These are phyloP conservation scores for Saururus chinensis DNA, from an alignment of 164 flowering plant species.

Conservation along the genomic window DNA sequence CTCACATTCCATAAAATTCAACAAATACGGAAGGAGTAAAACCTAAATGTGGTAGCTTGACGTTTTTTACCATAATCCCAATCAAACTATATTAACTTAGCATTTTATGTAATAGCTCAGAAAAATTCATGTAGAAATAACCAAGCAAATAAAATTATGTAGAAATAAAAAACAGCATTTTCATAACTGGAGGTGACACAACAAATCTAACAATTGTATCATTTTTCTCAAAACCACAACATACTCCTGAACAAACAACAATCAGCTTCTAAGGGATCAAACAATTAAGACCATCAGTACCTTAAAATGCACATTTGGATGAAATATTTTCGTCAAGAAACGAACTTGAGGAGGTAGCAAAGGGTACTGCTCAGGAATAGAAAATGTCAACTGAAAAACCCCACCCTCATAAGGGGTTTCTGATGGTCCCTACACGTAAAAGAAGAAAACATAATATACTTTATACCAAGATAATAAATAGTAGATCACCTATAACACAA, in stretches of 20 bases:
- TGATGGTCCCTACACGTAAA: slow-evolving; percentile 64
- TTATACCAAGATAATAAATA: not conserved
- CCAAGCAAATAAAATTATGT: too few relatives aligned
- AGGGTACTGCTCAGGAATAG: slow-evolving; percentile 96
- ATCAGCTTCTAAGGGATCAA: not conserved
- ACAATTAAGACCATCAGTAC: slow-evolving; percentile 19
- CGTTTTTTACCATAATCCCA: too few relatives aligned
- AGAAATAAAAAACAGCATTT: too few relatives aligned
- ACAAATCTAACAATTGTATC: too few relatives aligned
- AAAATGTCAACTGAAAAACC: slow-evolving; percentile 86
- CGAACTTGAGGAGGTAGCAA: slow-evolving; percentile 97
- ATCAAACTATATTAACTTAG: too few relatives aligned
- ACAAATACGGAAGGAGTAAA: too few relatives aligned
- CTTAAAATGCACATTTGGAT: slow-evolving; percentile 99
- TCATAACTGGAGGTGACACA: not conserved
- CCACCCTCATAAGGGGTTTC: slow-evolving; percentile 98
- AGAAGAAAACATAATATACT: not conserved
- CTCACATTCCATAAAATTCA: too few relatives aligned
- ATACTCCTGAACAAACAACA: not conserved
- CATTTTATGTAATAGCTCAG: too few relatives aligned
- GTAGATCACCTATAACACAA: too few relatives aligned
- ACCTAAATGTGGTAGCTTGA: too few relatives aligned
- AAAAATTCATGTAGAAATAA: too few relatives aligned
- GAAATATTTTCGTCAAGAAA: slow-evolving; percentile 91
- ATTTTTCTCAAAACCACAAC: not conserved